Conservation (phyloP, 345 rosid species). For the Pistacia atlantica region DNA sequence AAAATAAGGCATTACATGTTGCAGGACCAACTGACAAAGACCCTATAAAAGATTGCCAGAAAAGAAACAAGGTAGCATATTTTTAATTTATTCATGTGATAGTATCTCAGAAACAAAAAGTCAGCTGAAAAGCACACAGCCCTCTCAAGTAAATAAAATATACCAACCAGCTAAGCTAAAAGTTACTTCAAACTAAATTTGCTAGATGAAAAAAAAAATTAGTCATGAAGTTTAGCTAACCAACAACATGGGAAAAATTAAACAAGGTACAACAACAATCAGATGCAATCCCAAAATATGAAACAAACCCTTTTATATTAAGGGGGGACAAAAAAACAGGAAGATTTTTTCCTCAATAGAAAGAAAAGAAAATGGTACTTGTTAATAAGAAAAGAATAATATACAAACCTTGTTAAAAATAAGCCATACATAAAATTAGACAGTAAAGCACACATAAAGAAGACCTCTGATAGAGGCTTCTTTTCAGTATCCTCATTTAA, state of each 20-base stretch:
- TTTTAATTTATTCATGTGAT: not conserved
- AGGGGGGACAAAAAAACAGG: not conserved
- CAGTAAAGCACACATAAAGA: slow-evolving; percentile 61
- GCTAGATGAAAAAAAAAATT: not conserved
- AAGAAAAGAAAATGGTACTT: too few relatives aligned
- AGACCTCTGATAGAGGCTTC: slow-evolving; percentile 62
- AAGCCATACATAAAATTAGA: slow-evolving; percentile 74
- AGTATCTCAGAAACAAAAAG: not conserved
- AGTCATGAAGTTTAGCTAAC: not conserved
- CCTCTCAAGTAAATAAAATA: not conserved
- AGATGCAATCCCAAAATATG: not conserved
- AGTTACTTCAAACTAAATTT: not conserved
- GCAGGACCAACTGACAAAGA: slow-evolving; percentile 13
- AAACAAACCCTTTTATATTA: too few relatives aligned
- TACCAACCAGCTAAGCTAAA: not conserved
- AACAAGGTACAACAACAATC: not conserved
- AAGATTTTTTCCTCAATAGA: too few relatives aligned
- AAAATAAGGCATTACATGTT: not conserved
- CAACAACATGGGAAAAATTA: not conserved
- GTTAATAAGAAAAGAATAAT: not conserved
- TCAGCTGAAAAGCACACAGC: slow-evolving; percentile 1
- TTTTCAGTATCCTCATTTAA: slow-evolving; percentile 46
- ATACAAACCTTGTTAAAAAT: slow-evolving; percentile 57
- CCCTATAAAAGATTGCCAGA: not conserved
- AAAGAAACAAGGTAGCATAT: not conserved